Evolutionary conservation across 257 asterid genomes (phyloP), one percentile per base, ranked within the genome.

Genomic region (Salvia miltiorrhiza): DNA sequence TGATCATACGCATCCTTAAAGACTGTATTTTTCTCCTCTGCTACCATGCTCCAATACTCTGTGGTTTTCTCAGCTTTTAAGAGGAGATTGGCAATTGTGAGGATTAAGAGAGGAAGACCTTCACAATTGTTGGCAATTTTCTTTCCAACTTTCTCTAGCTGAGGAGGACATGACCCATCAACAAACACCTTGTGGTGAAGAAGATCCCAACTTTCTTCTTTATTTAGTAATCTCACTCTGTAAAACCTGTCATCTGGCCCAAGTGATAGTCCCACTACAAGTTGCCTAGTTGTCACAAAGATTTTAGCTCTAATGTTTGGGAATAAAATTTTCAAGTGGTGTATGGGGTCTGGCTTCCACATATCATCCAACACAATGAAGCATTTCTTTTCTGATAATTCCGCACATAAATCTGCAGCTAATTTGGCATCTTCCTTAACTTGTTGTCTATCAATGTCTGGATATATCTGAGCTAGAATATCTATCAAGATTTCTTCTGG

Each of bases 171-270:
- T 3, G 17, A 16, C 2, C 1, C 44, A 43, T 4, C 3, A 16
- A 1, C 7, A 47, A 65, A 65, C 47, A 47, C 70, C 20, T 30
- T 65, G 0, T 5, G 10, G 32, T 59, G 4, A 28, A 64, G 11
- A 2, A 64, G 70, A 45, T 47, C 30, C 70, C 70, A 64, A 47
- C 70, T 64, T 28, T 64, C 70, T 37, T 37, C 12, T 37, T 37
- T 37, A 37, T 37, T 37, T 0, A 37, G 43, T 37, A 37, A 9
- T 11, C 43, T 11, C 43, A 37, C 43, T 37, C 3, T 37, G 43
- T 6, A 37, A 35, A 1, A 37, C 43, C 2, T 8, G 16, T 35
- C 64, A n/a, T 17, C 14, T 7, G 43, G 43, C 9, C 43, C 43
- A 37, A 37, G 9, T 37, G 43, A 37, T 37, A 12, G 10, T 7